Conservation (phyloP, 352 stramenopile species). For the Thalassiosira mediterranea region DNA sequence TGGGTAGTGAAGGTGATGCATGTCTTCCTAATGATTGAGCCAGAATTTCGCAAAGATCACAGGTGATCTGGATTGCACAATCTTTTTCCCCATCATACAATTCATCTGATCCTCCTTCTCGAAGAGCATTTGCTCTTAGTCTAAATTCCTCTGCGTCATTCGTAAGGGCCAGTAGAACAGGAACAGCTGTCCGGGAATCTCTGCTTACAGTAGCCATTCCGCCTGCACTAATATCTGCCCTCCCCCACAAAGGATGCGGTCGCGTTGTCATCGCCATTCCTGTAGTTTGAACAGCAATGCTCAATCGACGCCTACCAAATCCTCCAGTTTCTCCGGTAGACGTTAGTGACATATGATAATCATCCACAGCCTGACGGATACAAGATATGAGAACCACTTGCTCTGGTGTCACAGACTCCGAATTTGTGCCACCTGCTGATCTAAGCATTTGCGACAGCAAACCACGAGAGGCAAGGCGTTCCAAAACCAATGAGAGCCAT, state of each 20-base stretch:
- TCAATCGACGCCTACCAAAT: conserved; percentile 33
- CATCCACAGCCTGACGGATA: conserved; percentile 55
- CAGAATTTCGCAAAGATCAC: conserved; percentile 52
- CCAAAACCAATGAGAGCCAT: conserved; percentile 54
- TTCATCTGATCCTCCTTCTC: conserved; percentile 6
- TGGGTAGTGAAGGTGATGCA: conserved; percentile 4
- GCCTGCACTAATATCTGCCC: conserved; percentile 27
- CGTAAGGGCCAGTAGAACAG: conserved; percentile 37
- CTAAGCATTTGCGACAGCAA: conserved; percentile 50
- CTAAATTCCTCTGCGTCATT: conserved; percentile 44
- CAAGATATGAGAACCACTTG: conserved; percentile 75
- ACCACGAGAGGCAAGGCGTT: conserved; percentile 48
- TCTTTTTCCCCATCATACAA: conserved; percentile 48
- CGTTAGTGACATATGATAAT: conserved; percentile 30
- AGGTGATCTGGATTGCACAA: conserved; percentile 37
- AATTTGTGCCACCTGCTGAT: conserved; percentile 27
- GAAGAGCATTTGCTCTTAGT: conserved; percentile 21
- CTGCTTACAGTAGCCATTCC: background rate
- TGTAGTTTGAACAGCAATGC: conserved; percentile 29
- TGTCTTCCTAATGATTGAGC: conserved; percentile 36
- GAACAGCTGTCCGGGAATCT: conserved; percentile 30
- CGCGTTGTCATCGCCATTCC: conserved; percentile 21
- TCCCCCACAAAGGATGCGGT: conserved; percentile 52
- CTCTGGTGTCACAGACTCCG: conserved; percentile 56
- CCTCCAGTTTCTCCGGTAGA: conserved; percentile 22